Evolutionary conservation across 2,329 filamentous ascomycete genomes (phyloP), one percentile per base, ranked within the genome.

Genomic region (Colletotrichum horii): DNA sequence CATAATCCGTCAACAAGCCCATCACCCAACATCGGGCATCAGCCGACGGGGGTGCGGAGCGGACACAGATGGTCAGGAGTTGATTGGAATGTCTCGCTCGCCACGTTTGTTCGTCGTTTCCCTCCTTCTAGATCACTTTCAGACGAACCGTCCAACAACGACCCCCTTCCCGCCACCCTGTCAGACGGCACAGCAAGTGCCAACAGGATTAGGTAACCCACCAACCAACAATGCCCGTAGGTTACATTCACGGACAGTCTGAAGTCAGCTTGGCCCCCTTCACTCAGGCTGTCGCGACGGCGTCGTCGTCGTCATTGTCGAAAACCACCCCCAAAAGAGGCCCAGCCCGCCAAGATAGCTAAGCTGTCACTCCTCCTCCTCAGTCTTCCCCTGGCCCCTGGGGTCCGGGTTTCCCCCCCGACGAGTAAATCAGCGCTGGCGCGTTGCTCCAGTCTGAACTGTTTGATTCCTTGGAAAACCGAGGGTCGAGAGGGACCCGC

Each of bases 1-100:
- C 15, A 66, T n/a, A 11, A 48, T 11, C 15, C 52, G 38, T 36
- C 43, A 67, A 19, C 64, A 11, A 19, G 61, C 30, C 34, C 43
- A n/a, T 52, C 43, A 52, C 43, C 43, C 43, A 52, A 52, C 30
- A 16, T 36, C 38, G 60, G 43, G 26, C 38, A 26, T 60, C 66
- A 74, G 58, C 66, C 60, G 56, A 48, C 30, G 24, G 19, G 19
- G 22, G 24, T 28, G n/a, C n/a, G n/a, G 28, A 2, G 14, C 15
- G 30, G 3, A 19, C 15, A 19, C 24, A 32, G 15, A 69, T 26
- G 7, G 70, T 73, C 70, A 64, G 38, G 64, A 75, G 73, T 75
- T 75, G 19, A 75, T 75, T 75, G 64, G 34, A 64, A 64, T 68
- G 69, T 73, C 73, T 73, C 43, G 70, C 73, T 73, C 43, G 70